A percentile compares a stretch with the other conserved stretches of the same genome.
These are phyloP conservation scores for Chrysosporium keratinophilum DNA, from an alignment of 2,329 filamentous ascomycete species.

Conservation along the genomic window DNA sequence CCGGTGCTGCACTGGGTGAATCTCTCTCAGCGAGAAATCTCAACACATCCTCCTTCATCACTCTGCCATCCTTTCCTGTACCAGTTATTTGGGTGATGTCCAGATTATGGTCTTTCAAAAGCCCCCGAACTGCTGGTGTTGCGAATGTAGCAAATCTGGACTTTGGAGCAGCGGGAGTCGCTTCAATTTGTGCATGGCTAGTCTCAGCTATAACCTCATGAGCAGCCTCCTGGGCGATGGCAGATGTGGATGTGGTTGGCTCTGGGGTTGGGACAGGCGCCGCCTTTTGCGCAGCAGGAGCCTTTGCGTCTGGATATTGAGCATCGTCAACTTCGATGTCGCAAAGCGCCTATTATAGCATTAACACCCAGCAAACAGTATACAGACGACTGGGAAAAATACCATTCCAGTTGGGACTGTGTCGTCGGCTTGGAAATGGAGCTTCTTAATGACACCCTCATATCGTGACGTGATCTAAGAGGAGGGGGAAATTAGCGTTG, in stretches of 20 bases:
- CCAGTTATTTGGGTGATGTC: constrained; percentile 70
- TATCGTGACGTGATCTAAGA: constrained; percentile 87
- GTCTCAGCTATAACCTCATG: constrained; percentile 6
- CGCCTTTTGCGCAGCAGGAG: constrained; percentile 16
- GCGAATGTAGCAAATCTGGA: constrained; percentile 66
- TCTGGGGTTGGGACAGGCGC: constrained; percentile 21
- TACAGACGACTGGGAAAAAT: constrained; percentile 7
- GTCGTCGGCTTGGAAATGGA: constrained; percentile 90
- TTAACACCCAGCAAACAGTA: constrained; percentile 13
- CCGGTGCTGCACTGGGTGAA: constrained; percentile 21
- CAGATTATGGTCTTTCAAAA: constrained; percentile 68
- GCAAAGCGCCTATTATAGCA: constrained; percentile 57
- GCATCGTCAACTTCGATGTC: constrained; percentile 88
- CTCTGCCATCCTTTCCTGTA: constrained; percentile 81
- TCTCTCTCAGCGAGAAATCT: constrained; percentile 51
- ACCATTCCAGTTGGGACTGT: constrained; percentile 85
- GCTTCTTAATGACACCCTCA: constrained; percentile 87
- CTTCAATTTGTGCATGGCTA: constrained; percentile 15
- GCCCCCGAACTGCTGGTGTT: constrained; percentile 82
- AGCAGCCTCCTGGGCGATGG: constrained; percentile 12
- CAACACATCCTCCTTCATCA: constrained; percentile 85
- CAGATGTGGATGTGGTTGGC: constrained; percentile 17
- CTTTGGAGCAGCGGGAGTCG: constrained; percentile 16
- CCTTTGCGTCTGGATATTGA: constrained; percentile 51
- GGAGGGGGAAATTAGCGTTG: constrained; percentile 31